Conservation (phyloP, 1,139 yeast genomes). For the Geotrichum klebahnii region DNA sequence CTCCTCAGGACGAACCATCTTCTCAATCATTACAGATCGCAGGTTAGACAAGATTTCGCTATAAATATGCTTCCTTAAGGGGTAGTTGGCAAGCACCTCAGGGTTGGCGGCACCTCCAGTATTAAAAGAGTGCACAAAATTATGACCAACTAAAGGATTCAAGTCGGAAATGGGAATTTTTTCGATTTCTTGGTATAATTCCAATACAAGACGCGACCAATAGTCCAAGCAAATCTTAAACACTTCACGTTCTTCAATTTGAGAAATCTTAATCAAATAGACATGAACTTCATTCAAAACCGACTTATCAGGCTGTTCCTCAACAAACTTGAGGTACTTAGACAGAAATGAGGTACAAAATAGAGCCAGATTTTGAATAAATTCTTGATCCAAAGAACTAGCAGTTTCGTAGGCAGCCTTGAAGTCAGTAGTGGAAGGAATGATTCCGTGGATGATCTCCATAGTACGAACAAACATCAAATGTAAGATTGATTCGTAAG, state of each 20-base stretch:
- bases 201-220: constrained; percentile 81
- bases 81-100: constrained; percentile 64
- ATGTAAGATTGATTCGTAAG: constrained; percentile 56
- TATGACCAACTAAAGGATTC: constrained; percentile 52
- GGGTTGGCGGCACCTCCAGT: constrained; percentile 87
- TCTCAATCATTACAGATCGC: constrained; percentile 87
- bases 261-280: constrained; percentile 78
- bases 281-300: constrained; percentile 68
- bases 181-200: constrained; percentile 81
- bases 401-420: constrained; percentile 70
- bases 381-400: constrained; percentile 80
- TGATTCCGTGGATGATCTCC: constrained; percentile 63
- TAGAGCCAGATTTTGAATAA: constrained; percentile 92
- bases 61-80: constrained; percentile 82
- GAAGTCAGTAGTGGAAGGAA: constrained; percentile 74
- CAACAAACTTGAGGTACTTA: constrained; percentile 72
- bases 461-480: constrained; percentile 68
- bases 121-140: constrained; percentile 41
- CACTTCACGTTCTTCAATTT: constrained; percentile 91
- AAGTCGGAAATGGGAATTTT: constrained; percentile 66
- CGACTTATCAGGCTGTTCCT: constrained; percentile 57
- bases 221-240: constrained; percentile 93
- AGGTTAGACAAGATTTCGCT: constrained; percentile 69
- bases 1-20: constrained; percentile 98
- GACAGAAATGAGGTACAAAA: constrained; percentile 79